Percentiles rank a stretch among this genome's conserved stretches.
These are phyloP conservation scores for Boletellus sp. DNA, from an alignment of 1,284 basidiomycete species.

Conservation along the genomic window DNA sequence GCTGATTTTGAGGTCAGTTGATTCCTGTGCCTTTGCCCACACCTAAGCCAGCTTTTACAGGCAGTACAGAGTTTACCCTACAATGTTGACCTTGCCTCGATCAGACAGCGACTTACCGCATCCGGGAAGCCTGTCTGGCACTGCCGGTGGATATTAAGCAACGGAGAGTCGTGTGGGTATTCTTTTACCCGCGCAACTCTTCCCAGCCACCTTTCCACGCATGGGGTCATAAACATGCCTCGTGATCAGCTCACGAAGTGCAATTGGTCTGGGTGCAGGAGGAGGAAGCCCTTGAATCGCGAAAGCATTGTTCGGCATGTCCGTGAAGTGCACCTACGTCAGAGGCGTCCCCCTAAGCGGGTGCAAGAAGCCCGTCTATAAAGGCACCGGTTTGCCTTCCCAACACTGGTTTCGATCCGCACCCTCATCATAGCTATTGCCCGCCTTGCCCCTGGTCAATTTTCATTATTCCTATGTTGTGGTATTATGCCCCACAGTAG, in stretches of 20 bases:
- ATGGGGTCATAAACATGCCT: conserved; percentile 10
- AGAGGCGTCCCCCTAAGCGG: conserved; percentile 10
- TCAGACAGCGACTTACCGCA: background rate
- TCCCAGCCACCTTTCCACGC: conserved; percentile 15
- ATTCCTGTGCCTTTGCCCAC: background rate
- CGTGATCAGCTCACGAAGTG: conserved; percentile 9
- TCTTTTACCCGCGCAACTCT: background rate
- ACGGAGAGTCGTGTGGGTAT: conserved; percentile 3
- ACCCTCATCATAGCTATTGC: background rate
- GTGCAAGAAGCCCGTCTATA: background rate
- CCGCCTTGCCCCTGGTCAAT: background rate
- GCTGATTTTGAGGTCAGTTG: background rate
- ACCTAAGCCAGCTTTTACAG: background rate
- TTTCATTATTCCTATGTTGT: no score
- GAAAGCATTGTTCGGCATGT: conserved; percentile 24
- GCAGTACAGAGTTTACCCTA: background rate
- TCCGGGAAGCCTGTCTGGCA: accelerated
- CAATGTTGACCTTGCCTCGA: no score
- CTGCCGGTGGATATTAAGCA: conserved; percentile 10
- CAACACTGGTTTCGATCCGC: background rate
- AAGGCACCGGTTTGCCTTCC: background rate
- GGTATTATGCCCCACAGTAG: no score
- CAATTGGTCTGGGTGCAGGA: conserved; percentile 17
- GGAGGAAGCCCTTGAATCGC: conserved; percentile 17
- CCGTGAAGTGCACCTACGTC: conserved; percentile 17